Base-by-base conservation (phyloP, 1,139 yeast species). In the Diutina sp. region DNA sequence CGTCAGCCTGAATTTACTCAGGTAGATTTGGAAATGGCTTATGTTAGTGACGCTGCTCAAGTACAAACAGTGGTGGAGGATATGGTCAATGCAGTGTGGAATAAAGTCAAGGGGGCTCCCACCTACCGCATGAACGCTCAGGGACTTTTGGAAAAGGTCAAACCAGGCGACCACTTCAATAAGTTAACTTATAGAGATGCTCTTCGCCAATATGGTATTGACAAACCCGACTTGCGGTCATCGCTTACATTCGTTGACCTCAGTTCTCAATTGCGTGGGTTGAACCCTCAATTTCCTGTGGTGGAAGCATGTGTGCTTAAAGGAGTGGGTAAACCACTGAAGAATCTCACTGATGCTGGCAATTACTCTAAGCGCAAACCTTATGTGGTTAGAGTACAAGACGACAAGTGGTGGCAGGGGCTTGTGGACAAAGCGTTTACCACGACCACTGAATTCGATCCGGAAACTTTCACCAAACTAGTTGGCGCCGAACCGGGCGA, bases 1-100 rank as follows among this genome's bases (percentile, higher is more conserved):
- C 80, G 99, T 67, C 99, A 93, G 69, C 98, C 98, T 0, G 99
- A 95, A 67, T 95, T 93, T 66, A 93, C 99, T 0, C 99, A 93
- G 69, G 74, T 95, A 18, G 99, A 93, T 74, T 65, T 95, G 70
- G 99, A 95, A 67, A 87, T 93, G 95, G 82, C 95, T 46, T 95
- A 84, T 72, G 84, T 93, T 0, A 78, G 76, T 61, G 82, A 82
- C 53, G 72, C 76, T 12, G 89, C 88, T 60, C 77, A 75, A 61
- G 95, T 93, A 6, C 83, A 82, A 65, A 58, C 66, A 0, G 85
- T 84, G 0, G 83, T 91, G 1, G 88, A 87, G 62, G 73, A 74
- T 32, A 66, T 87, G 0, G 78, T 90, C 0, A 68, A 69, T 18
- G 66, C 66, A 1, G 76, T 84, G 0, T 90, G 96, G 91, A 68